These are phyloP conservation scores for Rhodocollybia butyracea DNA, from an alignment of 768 basidiomycete genomes.

Conservation along the genomic window DNA sequence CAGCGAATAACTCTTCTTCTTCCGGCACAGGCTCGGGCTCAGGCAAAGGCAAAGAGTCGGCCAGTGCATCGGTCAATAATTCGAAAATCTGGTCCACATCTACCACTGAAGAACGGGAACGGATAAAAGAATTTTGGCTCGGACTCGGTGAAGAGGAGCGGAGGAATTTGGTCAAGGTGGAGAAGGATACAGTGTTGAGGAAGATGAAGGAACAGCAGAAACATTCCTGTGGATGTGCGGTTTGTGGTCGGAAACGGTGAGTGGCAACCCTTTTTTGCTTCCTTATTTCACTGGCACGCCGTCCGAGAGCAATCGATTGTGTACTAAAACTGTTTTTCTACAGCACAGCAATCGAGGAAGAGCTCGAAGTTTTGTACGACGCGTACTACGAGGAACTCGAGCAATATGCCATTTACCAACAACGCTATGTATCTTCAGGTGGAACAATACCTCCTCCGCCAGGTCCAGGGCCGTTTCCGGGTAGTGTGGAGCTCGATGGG, in stretches of 20 bases:
- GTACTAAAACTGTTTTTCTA: constrained; percentile 20
- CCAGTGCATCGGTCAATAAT: constrained; percentile 34
- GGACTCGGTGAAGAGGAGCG: constrained; percentile 89
- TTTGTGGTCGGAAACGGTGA: constrained; percentile 95
- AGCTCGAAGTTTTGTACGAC: constrained; percentile 99
- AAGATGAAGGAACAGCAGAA: constrained; percentile 99
- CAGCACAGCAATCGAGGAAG: constrained; percentile 97
- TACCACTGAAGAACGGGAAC: constrained; percentile 89
- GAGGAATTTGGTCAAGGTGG: constrained; percentile 89
- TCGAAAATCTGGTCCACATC: constrained; percentile 95
- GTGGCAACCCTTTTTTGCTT: constrained; percentile 40
- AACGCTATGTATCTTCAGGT: constrained; percentile 89
- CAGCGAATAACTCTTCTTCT: background rate
- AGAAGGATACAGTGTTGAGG: constrained; percentile 94
- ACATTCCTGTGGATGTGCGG: constrained; percentile 92
- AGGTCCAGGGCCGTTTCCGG: constrained; percentile 97
- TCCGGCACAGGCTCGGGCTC: too few relatives aligned
- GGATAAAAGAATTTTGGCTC: constrained; percentile 98
- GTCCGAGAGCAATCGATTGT: background rate
- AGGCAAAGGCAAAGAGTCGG: background rate
- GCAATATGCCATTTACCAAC: constrained; percentile 97
- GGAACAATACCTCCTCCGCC: constrained; percentile 89
- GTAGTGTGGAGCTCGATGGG: constrained; percentile 94
- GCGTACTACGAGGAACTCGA: constrained; percentile 99
- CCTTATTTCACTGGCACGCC: background rate